phyloP scores from a whole-genome alignment of 345 rosid genomes.

The Citrus unshiu region DNA sequence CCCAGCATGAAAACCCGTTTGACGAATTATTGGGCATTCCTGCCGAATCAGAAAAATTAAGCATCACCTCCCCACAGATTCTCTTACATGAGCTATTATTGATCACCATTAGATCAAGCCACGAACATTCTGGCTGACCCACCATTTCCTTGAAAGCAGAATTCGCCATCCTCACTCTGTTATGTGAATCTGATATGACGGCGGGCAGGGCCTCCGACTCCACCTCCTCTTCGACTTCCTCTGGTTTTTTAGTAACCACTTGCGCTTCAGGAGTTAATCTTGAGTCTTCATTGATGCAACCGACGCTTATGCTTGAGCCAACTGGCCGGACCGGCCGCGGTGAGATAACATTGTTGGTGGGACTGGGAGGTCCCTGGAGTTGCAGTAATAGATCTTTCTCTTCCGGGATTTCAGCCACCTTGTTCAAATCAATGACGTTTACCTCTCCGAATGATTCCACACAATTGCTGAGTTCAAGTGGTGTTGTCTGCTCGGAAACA shows the following conservation, averaged over 20 bases:
- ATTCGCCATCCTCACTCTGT: constrained; percentile 77
- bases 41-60: constrained; percentile 36
- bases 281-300: constrained; percentile 45
- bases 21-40: constrained; percentile 32
- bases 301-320: constrained; percentile 65
- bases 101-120: constrained; percentile 66
- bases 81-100: constrained; percentile 39
- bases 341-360: constrained; percentile 37
- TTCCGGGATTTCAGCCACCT: constrained; percentile 40
- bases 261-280: constrained; percentile 12
- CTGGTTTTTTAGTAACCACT: constrained; percentile 34
- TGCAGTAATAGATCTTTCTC: constrained; percentile 61
- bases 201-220: constrained; percentile 71
- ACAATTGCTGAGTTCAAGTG: constrained; percentile 28
- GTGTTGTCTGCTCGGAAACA: constrained; percentile 9
- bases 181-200: constrained; percentile 70
- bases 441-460: constrained; percentile 29
- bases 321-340: constrained; percentile 81
- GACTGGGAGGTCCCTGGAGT: constrained; percentile 41
- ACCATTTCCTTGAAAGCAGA: constrained; percentile 92
- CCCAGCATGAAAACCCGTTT: constrained; percentile 84
- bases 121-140: constrained; percentile 93
- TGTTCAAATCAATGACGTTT: constrained; percentile 57
- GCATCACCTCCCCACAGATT: constrained; percentile 80
- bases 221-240: constrained; percentile 76